Evolutionary conservation across 179 eudicot species (phyloP).

Genomic region (Nepenthes alata): DNA sequence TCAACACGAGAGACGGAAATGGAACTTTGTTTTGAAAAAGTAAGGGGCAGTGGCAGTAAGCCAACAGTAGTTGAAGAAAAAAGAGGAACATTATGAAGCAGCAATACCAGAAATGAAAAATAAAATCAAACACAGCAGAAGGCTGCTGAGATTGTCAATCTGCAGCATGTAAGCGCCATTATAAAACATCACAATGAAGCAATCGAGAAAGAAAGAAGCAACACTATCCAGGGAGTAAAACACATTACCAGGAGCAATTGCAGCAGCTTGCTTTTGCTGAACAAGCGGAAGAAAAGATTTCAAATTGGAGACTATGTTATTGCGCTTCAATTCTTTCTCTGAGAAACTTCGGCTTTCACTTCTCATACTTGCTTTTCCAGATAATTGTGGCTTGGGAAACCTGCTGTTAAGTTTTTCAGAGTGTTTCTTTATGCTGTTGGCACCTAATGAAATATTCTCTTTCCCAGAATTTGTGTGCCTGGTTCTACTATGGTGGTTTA

Average conservation of each 20-base stretch:
- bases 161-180: not conserved
- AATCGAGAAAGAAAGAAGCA: not conserved
- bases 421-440: conserved; percentile 31
- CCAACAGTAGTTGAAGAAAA: too few species aligned
- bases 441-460: conserved; percentile 35
- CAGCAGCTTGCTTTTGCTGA: conserved; percentile 70
- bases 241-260: conserved; percentile 52
- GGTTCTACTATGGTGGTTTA: conserved; percentile 20
- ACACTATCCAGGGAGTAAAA: not conserved
- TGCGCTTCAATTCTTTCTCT: conserved; percentile 41
- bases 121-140: not conserved
- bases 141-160: too few species aligned
- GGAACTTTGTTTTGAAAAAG: too few species aligned
- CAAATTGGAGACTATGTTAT: conserved; percentile 57
- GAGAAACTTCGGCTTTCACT: conserved; percentile 41
- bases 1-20: too few species aligned
- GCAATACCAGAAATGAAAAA: not conserved
- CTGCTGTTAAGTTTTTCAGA: conserved; percentile 31
- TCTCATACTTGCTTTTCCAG: conserved; percentile 43
- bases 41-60: too few species aligned
- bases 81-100: not conserved
- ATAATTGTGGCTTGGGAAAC: conserved; percentile 35
- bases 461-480: conserved; percentile 26
- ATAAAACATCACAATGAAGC: not conserved
- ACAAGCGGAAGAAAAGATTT: conserved; percentile 77